phyloP scores from a whole-genome alignment of 306 rosid genomes.

The Medicago ruthenica region DNA sequence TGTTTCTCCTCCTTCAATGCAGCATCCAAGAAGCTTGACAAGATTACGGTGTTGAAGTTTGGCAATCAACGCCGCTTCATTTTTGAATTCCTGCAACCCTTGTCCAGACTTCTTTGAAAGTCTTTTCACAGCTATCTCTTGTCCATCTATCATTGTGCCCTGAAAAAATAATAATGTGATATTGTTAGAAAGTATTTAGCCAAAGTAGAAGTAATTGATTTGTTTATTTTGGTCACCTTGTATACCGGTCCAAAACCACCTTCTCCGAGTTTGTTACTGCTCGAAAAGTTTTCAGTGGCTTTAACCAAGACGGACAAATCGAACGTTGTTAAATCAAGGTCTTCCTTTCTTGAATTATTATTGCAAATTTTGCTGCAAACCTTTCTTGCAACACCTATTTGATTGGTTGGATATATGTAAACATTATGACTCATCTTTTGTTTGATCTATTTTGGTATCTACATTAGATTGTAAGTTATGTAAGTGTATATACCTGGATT shows the following conservation, averaged over 20 bases:
- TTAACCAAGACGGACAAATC: not conserved
- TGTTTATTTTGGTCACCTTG: not conserved
- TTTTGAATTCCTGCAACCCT: constrained; percentile 4
- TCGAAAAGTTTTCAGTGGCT: not conserved
- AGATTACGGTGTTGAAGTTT: constrained; percentile 5
- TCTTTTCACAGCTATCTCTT: constrained; percentile 11
- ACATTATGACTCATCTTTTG: not conserved
- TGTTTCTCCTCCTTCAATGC: not conserved
- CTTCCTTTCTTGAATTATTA: not conserved
- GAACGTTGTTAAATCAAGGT: not conserved
- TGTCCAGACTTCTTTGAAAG: constrained; percentile 3
- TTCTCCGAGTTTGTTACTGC: constrained; percentile 6
- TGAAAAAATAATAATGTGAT: not conserved
- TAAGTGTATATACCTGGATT: constrained; percentile 21
- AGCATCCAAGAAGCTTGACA: not conserved
- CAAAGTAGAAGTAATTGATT: not conserved
- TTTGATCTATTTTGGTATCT: not conserved
- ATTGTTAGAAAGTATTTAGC: not conserved
- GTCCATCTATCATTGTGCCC: not conserved
- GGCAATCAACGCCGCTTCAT: not conserved
- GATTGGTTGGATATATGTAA: not conserved
- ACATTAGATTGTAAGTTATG: not conserved
- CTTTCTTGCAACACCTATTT: not conserved
- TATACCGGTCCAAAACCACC: constrained; percentile 5
- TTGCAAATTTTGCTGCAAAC: not conserved